Conservation (phyloP, 179 eudicot genomes). For the Beta lomatogona region DNA sequence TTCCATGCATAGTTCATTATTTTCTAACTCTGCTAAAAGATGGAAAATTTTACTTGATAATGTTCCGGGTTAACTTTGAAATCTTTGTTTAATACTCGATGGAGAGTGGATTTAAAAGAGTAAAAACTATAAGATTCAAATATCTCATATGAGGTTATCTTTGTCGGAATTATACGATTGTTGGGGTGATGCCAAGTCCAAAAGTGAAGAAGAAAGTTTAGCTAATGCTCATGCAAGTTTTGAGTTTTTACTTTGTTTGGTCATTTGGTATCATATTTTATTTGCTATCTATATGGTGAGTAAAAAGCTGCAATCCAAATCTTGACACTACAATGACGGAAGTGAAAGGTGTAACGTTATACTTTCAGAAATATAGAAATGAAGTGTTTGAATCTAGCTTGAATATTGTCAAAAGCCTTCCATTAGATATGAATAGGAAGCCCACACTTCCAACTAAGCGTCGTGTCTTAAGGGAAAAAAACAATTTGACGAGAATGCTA, state of each 20-base stretch:
- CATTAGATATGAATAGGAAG: conserved; percentile 20
- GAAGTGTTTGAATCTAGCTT: conserved; percentile 11
- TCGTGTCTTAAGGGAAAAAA: not conserved
- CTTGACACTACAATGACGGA: not conserved
- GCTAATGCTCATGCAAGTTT: too few relatives aligned
- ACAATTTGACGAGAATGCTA: not conserved
- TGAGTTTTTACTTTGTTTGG: too few relatives aligned
- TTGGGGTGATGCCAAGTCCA: not conserved
- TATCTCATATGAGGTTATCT: not conserved
- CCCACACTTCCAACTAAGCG: conserved; percentile 29
- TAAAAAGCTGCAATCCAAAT: not conserved
- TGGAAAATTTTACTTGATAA: too few relatives aligned
- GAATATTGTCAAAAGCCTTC: conserved; percentile 20
- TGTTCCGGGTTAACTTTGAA: not conserved
- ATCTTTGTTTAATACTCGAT: not conserved
- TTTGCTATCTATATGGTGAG: not conserved
- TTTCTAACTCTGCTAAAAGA: too few relatives aligned
- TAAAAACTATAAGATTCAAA: not conserved
- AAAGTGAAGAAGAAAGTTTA: not conserved
- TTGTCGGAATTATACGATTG: not conserved
- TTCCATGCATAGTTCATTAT: too few relatives aligned
- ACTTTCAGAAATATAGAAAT: not conserved
- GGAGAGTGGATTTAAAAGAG: not conserved
- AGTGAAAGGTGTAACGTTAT: not conserved
- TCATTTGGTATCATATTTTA: not conserved